phyloP scores from a whole-genome alignment of 345 rosid species.

The Eucalyptus urophylla region DNA sequence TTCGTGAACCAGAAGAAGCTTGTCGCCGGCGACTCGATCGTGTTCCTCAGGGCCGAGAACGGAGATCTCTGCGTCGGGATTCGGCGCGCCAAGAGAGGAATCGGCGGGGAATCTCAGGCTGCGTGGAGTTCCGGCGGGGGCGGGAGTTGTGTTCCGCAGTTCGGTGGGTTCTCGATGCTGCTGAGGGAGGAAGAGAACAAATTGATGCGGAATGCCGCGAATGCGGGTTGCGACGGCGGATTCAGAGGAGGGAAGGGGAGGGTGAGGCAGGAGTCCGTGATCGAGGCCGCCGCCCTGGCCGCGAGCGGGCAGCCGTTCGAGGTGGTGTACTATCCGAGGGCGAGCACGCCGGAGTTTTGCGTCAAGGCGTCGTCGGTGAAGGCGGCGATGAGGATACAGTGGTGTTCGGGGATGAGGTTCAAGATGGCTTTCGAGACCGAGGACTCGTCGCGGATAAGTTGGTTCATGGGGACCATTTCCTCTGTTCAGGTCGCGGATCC shows the following conservation, averaged over 20 bases:
- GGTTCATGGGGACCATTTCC: conserved; percentile 96
- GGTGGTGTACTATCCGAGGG: conserved; percentile 70
- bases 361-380: conserved; percentile 49
- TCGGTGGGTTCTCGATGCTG: conserved; percentile 45
- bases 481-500: conserved; percentile 81
- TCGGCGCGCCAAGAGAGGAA: conserved; percentile 69
- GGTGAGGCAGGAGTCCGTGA: conserved; percentile 46
- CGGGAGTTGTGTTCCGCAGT: conserved; percentile 10
- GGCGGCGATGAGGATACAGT: conserved; percentile 63
- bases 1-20: conserved; percentile 93
- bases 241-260: conserved; percentile 23
- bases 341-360: conserved; percentile 76
- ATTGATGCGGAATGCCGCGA: conserved; percentile 6
- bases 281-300: conserved; percentile 69
- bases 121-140: conserved; percentile 25
- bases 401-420: conserved; percentile 93
- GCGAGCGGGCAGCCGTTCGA: conserved; percentile 64
- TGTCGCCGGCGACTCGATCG: conserved; percentile 87
- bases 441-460: conserved; percentile 87
- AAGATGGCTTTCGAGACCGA: conserved; percentile 97
- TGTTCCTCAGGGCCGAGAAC: conserved; percentile 70
- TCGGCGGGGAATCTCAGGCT: conserved; percentile 16
- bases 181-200: conserved; percentile 49
- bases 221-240: neutral
- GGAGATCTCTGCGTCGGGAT: conserved; percentile 85